phyloP scores from a whole-genome alignment of 768 basidiomycete species.

The Macrolepiota dolichaula region DNA sequence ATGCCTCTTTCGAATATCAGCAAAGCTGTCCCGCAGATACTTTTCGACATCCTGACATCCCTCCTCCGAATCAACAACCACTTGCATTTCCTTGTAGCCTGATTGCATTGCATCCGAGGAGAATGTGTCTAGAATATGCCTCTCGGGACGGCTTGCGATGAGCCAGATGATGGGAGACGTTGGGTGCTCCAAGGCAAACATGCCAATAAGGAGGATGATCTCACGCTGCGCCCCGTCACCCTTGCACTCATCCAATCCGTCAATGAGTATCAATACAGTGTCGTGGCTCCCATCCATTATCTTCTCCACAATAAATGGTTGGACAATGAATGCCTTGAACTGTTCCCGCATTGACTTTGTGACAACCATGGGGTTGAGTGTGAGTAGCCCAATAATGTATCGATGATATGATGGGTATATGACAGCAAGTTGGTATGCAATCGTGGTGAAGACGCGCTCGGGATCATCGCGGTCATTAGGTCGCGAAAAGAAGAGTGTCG shows the following conservation, averaged over 20 bases:
- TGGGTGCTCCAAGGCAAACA: background rate
- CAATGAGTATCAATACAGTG: conserved; percentile 13
- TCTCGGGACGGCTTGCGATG: conserved; percentile 24
- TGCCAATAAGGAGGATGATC: conserved; percentile 13
- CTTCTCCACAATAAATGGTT: conserved; percentile 7
- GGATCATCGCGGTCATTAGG: background rate
- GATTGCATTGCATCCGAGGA: background rate
- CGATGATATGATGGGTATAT: background rate
- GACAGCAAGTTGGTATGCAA: conserved; percentile 20
- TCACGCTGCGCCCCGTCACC: conserved; percentile 8
- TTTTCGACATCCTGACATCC: conserved; percentile 15
- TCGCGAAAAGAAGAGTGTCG: background rate
- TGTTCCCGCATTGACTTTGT: conserved; percentile 13
- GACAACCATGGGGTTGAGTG: conserved; percentile 3
- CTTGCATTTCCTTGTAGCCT: background rate
- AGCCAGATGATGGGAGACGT: conserved; percentile 19
- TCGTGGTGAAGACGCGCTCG: conserved; percentile 2
- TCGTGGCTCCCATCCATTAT: background rate
- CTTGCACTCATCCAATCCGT: conserved; percentile 26
- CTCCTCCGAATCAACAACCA: conserved; percentile 6
- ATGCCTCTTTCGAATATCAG: conserved; percentile 7
- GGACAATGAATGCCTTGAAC: conserved; percentile 12
- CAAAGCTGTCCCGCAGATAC: conserved; percentile 14
- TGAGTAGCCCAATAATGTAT: conserved; percentile 9
- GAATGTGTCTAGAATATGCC: conserved; percentile 11